phyloP scores from a whole-genome alignment of 768 basidiomycete genomes.

The Polyporus arcularius region DNA sequence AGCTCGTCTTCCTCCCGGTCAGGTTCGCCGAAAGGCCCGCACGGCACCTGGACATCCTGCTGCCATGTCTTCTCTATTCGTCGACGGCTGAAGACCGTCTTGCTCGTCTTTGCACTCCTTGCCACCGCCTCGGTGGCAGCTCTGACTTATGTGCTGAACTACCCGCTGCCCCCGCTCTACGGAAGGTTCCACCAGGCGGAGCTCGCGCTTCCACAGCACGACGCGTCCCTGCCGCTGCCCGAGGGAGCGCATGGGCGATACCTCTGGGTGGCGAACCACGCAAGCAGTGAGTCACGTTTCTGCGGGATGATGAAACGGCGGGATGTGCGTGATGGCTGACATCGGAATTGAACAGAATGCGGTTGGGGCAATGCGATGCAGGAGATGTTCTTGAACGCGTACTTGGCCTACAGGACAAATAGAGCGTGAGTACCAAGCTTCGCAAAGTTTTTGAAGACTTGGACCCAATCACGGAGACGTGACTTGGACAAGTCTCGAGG shows the following conservation, averaged over 20 bases:
- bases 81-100: not conserved
- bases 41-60: not conserved
- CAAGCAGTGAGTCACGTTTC: constrained; percentile 32
- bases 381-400: constrained; percentile 35
- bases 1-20: not conserved
- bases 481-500: not conserved
- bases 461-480: not conserved
- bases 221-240: constrained; percentile 38
- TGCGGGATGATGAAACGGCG: not conserved
- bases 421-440: constrained; percentile 34
- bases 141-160: constrained; percentile 13
- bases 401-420: constrained; percentile 36
- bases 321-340: not conserved
- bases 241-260: constrained; percentile 45
- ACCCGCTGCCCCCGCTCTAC: constrained; percentile 44
- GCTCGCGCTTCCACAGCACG: constrained; percentile 47
- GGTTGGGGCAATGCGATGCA: constrained; percentile 46
- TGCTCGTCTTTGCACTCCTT: constrained; percentile 3
- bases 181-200: constrained; percentile 45
- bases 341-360: constrained; percentile 26
- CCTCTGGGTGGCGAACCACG: constrained; percentile 53
- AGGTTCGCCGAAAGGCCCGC: not conserved
- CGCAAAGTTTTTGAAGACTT: too few relatives aligned
- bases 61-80: constrained; percentile 1
- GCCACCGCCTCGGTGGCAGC: constrained; percentile 3